Evolutionary conservation across 2,329 filamentous ascomycete species (phyloP).

Genomic region (Nannizziopsis barbatae): DNA sequence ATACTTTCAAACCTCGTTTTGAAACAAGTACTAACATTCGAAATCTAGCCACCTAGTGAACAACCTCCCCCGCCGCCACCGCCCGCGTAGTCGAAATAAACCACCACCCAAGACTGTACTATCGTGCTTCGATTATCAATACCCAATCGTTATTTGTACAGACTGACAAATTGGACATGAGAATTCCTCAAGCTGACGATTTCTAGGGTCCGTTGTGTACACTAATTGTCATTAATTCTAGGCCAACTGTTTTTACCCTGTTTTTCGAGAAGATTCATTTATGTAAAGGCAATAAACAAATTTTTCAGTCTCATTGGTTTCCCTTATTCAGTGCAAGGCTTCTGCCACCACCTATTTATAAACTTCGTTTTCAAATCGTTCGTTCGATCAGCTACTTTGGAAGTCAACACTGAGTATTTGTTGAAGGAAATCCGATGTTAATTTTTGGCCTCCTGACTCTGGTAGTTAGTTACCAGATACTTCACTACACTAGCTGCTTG

Average conservation of each 20-base stretch:
- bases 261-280: neutral
- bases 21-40: constrained; percentile 16
- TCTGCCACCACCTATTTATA: too few species aligned
- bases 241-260: neutral
- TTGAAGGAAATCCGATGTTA: too few species aligned
- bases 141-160: neutral
- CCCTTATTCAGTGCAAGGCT: too few species aligned
- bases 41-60: constrained; percentile 40
- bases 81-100: constrained; percentile 21
- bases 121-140: neutral
- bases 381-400: too few species aligned
- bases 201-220: constrained; percentile 1
- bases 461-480: too few species aligned
- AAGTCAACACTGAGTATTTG: too few species aligned
- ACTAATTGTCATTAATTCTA: constrained; percentile 16
- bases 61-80: constrained; percentile 54
- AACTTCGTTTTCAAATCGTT: too few species aligned
- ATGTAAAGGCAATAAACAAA: neutral
- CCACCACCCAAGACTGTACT: constrained; percentile 19
- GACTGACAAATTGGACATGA: neutral
- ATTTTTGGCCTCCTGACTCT: too few species aligned
- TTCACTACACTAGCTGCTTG: too few species aligned
- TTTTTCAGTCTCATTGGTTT: neutral
- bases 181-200: neutral
- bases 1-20: neutral